These are phyloP conservation scores for Penicillium angulare DNA, from an alignment of 495 filamentous ascomycete genomes.

Conservation along the genomic window DNA sequence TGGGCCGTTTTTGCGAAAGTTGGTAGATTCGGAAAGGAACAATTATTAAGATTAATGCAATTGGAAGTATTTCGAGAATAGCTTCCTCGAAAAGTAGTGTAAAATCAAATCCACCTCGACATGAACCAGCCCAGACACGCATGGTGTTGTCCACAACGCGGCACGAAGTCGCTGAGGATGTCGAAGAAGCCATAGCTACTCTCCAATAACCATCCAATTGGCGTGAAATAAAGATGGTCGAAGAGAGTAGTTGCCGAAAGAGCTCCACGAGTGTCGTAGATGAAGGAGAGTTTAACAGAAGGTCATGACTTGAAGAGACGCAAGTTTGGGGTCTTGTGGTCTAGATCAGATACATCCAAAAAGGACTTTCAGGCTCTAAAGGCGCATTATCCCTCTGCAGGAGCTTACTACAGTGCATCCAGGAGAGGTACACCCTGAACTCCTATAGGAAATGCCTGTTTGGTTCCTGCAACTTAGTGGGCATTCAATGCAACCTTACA, in stretches of 20 bases:
- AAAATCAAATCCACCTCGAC: slow-evolving; percentile 58
- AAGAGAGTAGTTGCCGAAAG: slow-evolving; percentile 9
- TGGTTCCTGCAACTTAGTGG: slow-evolving; percentile 27
- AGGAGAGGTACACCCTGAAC: slow-evolving; percentile 20
- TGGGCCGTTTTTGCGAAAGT: slow-evolving; percentile 42
- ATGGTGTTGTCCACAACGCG: slow-evolving; percentile 43
- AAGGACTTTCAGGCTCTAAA: not conserved
- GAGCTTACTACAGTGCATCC: slow-evolving; percentile 23
- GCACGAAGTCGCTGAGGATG: slow-evolving; percentile 23
- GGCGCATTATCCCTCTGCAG: slow-evolving; percentile 22
- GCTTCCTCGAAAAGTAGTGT: slow-evolving; percentile 59
- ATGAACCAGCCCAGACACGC: slow-evolving; percentile 39
- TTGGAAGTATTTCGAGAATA: slow-evolving; percentile 51
- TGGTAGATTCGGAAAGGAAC: slow-evolving; percentile 45
- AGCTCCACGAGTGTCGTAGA: slow-evolving; percentile 14
- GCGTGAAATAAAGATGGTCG: not conserved
- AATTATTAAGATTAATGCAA: slow-evolving; percentile 46
- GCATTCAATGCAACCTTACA: slow-evolving; percentile 24
- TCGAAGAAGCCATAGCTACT: slow-evolving; percentile 31
- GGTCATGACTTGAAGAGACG: slow-evolving; percentile 11
- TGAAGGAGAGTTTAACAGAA: slow-evolving; percentile 4
- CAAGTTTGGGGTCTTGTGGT: slow-evolving; percentile 7
- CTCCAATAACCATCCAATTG: slow-evolving; percentile 21
- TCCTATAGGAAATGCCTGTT: slow-evolving; percentile 13
- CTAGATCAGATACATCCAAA: slow-evolving; percentile 26